Conservation (phyloP, 1,284 basidiomycete species). For the Ustilago tritici region DNA sequence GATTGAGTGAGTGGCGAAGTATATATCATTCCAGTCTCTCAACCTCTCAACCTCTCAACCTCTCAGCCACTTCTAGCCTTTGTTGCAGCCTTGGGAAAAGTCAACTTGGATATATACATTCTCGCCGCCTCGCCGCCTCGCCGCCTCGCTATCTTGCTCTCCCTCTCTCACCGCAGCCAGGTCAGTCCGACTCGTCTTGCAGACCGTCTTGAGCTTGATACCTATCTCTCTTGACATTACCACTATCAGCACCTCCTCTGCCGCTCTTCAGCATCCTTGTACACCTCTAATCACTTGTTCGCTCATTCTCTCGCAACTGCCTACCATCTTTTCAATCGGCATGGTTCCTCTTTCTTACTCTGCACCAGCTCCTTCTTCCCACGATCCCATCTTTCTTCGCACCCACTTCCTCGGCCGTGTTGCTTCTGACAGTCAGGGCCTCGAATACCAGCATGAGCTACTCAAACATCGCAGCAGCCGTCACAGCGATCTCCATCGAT, state of each 20-base stretch:
- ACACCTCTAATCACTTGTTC: not conserved
- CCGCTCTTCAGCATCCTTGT: not conserved
- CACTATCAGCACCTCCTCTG: not conserved
- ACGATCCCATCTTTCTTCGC: slow-evolving; percentile 48
- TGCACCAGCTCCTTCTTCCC: slow-evolving; percentile 22
- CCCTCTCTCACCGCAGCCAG: slow-evolving; percentile 4
- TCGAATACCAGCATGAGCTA: slow-evolving; percentile 40
- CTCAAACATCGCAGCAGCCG: slow-evolving; percentile 43
- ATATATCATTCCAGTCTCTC: too few species aligned
- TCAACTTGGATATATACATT: slow-evolving; percentile 30
- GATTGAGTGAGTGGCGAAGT: not conserved
- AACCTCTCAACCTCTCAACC: not conserved
- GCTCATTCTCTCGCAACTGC: not conserved
- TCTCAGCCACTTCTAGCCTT: not conserved
- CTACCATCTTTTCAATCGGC: slow-evolving; percentile 2
- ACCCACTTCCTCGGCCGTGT: slow-evolving; percentile 51
- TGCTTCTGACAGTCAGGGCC: slow-evolving; percentile 43
- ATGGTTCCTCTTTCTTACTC: slow-evolving; percentile 43
- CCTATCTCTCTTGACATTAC: not conserved
- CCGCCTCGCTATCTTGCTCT: not conserved
- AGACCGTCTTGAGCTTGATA: slow-evolving; percentile 6
- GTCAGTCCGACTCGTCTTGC: slow-evolving; percentile 1
- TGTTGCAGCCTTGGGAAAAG: not conserved
- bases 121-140: too few species aligned
- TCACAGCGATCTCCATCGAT: slow-evolving; percentile 40